Base-by-base conservation (phyloP, 1,284 basidiomycete species). In the Rhodotorula sp. region DNA sequence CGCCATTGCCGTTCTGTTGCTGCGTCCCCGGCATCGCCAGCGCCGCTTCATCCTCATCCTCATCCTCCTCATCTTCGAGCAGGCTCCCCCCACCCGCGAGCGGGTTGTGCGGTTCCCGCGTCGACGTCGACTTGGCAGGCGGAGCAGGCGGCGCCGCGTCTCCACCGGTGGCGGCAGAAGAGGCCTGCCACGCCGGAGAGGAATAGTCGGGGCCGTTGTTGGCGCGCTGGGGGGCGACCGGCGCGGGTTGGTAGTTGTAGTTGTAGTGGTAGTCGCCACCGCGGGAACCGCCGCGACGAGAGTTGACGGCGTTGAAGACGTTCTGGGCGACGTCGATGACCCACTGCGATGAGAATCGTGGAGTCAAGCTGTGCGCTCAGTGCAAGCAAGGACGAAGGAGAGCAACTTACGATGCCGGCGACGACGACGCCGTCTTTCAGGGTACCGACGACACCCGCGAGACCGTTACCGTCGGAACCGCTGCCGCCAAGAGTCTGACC, bases 361-460 rank as follows among this genome's bases (percentile, higher is more conserved):
- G 29, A 29, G 26, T 26, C 42, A 18, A n/a, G 29, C n/a, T 20
- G 14, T 6, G 42, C 4, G 57, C 17, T 33, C 15, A n/a, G n/a
- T 3, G 24, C 3, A 22, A 12, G 42, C 5, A 29, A 4, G 30
- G 22, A 26, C 26, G 29, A 1, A 8, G 49, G 33, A 10, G 37
- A 45, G n/a, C 24, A 29, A 69, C 71, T 30, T 18, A 73, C 72
- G 54, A 74, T 80, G 42, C 81, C 81, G 53, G 80, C 80, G 69
- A 80, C 76, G 61, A 80, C 79, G 60, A 91, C 89, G 85, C 91
- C 88, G 80, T 93, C 87, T 78, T 93, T 91, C 84, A 92, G 91
- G 12, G n/a, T 54, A 12, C 53, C 61, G 42, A 90, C 78, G 55
- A 89, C 88, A 0, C 88, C 88, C 61, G 89, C 87, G 44, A 88